These are phyloP conservation scores for Wickerhamomyces ciferrii DNA, from an alignment of 805 yeast genomes.

Conservation along the genomic window DNA sequence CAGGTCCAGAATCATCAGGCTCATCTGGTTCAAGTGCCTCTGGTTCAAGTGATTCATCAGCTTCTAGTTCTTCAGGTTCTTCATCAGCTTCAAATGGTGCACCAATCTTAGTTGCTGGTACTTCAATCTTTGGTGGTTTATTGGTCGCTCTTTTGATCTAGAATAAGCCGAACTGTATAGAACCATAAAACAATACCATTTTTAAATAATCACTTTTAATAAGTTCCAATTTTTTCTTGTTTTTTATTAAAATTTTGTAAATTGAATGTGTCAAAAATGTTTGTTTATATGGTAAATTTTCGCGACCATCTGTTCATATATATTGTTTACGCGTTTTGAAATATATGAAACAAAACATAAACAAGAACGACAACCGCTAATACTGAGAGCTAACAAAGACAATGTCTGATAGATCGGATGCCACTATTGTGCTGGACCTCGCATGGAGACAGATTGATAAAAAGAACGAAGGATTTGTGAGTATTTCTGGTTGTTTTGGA, in stretches of 20 bases:
- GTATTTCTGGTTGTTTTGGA: not conserved
- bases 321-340: too few species aligned
- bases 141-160: constrained; percentile 1
- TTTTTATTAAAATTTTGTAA: too few species aligned
- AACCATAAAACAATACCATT: too few species aligned
- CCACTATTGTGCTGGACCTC: constrained; percentile 7
- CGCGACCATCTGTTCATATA: too few species aligned
- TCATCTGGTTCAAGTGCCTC: not conserved
- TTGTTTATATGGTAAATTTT: too few species aligned
- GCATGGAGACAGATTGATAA: constrained; percentile 21
- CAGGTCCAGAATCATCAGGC: not conserved
- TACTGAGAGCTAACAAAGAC: not conserved
- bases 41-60: not conserved
- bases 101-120: constrained; percentile 7
- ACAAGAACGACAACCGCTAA: too few species aligned
- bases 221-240: too few species aligned
- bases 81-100: constrained; percentile 2
- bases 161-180: too few species aligned
- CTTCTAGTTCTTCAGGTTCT: constrained; percentile 11
- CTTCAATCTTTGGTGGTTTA: constrained; percentile 10
- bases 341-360: too few species aligned
- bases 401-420: constrained; percentile 3
- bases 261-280: too few species aligned
- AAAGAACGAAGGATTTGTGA: constrained; percentile 7
- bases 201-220: too few species aligned